Evolutionary conservation across 2,329 filamentous ascomycete species (phyloP), one percentile per base, ranked within the genome.

Genomic region (Emmonsiellopsis sp.): DNA sequence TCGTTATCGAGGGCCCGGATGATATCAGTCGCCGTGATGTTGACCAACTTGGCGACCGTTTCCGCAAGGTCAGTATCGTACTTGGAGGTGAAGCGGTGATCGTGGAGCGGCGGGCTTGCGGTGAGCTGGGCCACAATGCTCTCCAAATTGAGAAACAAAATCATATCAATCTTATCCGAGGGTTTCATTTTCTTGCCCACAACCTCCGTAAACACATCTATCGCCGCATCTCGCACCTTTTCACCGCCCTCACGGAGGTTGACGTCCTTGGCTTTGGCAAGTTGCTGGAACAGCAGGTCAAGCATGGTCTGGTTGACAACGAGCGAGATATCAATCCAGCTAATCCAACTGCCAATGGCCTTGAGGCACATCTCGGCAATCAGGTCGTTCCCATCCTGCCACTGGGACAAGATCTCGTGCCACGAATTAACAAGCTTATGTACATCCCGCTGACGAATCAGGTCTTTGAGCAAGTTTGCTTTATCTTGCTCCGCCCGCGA

Each of bases 161-260:
- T 94, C 78, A 98, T 84, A 63, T 94, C 86, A 63, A 95, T 86
- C 79, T 98, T 98, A 74, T 97, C 92, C 38, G 82, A 78, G 1
- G 90, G 79, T 63, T 89, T 89, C 93, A 98, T 98, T 77, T 97
- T 97, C 79, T 98, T 98, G 69, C 85, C 87, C 54, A 95, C 88
- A 61, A 95, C 95, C 72, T 98, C 92, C 5, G 89, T 95, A 66
- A 98, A 86, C 31, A 93, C 90, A 65, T 96, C 90, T 62, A 97
- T 89, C 51, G 93, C 92, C 15, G 90, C 87, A 73, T 95, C 87
- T 59, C 91, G 84, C 58, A 95, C 86, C 67, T 84, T 87, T 66
- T 94, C 89, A 72, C 90, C 79, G 64, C 81, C 89, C 69, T 87
- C 77, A 66, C 79, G 70, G 63, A 82, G 73, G 63, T 78, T 71